phyloP scores from a whole-genome alignment of 2,329 filamentous ascomycete genomes.

The Diatrype stigma region DNA sequence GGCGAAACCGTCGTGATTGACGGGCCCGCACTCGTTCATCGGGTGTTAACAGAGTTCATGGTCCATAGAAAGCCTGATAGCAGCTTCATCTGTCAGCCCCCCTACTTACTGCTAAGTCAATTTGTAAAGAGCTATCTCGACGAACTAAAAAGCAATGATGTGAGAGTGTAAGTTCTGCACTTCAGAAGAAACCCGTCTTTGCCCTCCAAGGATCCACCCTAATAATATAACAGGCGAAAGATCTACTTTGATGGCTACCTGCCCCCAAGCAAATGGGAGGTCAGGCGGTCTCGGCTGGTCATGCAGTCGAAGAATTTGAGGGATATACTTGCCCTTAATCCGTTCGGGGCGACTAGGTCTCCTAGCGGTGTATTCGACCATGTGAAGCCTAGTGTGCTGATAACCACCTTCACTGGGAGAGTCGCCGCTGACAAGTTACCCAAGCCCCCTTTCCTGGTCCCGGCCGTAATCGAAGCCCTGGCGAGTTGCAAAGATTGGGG shows the following conservation, averaged over 20 bases:
- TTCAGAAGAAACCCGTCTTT: slow-evolving; percentile 16
- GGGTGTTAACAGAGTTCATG: slow-evolving; percentile 59
- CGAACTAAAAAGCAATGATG: slow-evolving; percentile 47
- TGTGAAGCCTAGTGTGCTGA: slow-evolving; percentile 8
- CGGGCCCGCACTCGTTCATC: slow-evolving; percentile 73
- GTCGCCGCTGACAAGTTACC: slow-evolving; percentile 25
- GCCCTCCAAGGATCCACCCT: slow-evolving; percentile 3
- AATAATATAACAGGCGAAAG: slow-evolving; percentile 44
- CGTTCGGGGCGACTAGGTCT: slow-evolving; percentile 20
- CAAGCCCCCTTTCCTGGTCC: slow-evolving; percentile 66
- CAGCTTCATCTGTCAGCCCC: slow-evolving; percentile 51
- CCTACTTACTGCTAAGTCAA: slow-evolving; percentile 59
- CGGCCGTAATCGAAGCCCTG: slow-evolving; percentile 70
- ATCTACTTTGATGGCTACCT: slow-evolving; percentile 87
- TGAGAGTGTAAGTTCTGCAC: slow-evolving; percentile 58
- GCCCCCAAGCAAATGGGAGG: slow-evolving; percentile 60
- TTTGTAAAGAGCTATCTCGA: slow-evolving; percentile 61
- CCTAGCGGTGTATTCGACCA: slow-evolving; percentile 9
- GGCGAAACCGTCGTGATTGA: slow-evolving; percentile 57
- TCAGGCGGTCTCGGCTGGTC: slow-evolving; percentile 58
- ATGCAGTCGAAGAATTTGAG: slow-evolving; percentile 54
- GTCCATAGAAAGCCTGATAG: slow-evolving; percentile 29
- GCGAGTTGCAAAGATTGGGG: slow-evolving; percentile 37
- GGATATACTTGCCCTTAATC: slow-evolving; percentile 37
- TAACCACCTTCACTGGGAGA: slow-evolving; percentile 1